Evolutionary conservation across 257 asterid species (phyloP).

Genomic region (Scutellaria barbata): DNA sequence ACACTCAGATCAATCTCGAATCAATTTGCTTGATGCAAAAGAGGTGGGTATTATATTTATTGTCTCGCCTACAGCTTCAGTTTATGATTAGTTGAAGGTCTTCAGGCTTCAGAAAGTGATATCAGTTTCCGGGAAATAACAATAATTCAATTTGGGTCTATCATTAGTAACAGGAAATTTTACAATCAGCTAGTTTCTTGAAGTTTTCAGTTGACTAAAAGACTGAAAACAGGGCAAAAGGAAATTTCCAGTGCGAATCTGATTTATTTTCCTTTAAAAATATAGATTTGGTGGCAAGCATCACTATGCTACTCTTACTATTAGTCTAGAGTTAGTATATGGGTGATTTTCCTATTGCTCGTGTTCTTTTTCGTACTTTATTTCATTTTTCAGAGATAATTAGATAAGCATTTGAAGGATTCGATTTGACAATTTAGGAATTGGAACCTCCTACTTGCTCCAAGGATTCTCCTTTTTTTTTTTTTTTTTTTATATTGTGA

Average conservation of each 20-base stretch:
- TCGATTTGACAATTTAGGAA: slow-evolving; percentile 1
- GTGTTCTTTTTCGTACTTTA: not conserved
- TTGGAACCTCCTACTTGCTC: not conserved
- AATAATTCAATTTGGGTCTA: slow-evolving; percentile 13
- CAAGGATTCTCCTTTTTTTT: not conserved
- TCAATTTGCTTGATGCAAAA: slow-evolving; percentile 87
- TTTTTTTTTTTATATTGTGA: slow-evolving; percentile 14
- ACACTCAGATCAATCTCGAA: slow-evolving; percentile 93
- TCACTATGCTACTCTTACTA: not conserved
- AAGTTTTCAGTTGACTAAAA: slow-evolving; percentile 5
- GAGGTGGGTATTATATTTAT: slow-evolving; percentile 62
- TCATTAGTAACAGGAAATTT: slow-evolving; percentile 3
- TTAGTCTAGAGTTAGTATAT: not conserved
- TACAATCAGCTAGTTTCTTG: not conserved
- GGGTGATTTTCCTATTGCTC: slow-evolving; percentile 8
- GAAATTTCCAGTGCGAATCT: not conserved
- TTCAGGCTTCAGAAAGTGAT: not conserved
- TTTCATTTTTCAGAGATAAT: slow-evolving; percentile 16
- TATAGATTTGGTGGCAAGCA: slow-evolving; percentile 8
- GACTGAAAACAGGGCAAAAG: slow-evolving; percentile 1
- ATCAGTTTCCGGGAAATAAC: not conserved
- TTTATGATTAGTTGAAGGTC: slow-evolving; percentile 16
- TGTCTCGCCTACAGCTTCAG: not conserved
- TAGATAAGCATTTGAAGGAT: not conserved
- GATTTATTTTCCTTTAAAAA: not conserved